These are phyloP conservation scores for Pseudonectria buxi DNA, from an alignment of 2,329 filamentous ascomycete genomes.

Conservation along the genomic window DNA sequence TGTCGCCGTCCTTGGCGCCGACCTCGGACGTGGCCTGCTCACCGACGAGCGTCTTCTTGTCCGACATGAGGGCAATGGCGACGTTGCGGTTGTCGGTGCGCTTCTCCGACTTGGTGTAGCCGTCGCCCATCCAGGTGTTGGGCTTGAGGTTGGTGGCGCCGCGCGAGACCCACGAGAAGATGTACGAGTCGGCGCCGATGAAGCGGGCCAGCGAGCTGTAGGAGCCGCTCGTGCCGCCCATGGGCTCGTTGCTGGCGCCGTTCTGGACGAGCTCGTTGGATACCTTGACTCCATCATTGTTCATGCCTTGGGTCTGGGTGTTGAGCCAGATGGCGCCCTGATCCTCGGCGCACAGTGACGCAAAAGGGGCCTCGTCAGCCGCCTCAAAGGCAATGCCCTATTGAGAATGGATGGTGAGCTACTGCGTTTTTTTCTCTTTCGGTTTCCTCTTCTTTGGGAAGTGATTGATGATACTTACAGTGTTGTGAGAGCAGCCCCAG, in stretches of 20 bases:
- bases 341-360: constrained; percentile 54
- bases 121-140: constrained; percentile 52
- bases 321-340: constrained; percentile 60
- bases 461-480: too few species aligned
- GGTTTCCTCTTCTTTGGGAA: too few species aligned
- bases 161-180: constrained; percentile 57
- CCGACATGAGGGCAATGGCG: constrained; percentile 48
- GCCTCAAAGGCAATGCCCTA: constrained; percentile 54
- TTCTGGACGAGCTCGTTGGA: constrained; percentile 58
- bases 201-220: constrained; percentile 53
- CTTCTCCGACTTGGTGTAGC: constrained; percentile 45
- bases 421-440: too few species aligned
- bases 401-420: too few species aligned
- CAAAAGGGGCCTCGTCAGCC: constrained; percentile 51
- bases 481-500: constrained; percentile 60
- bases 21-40: constrained; percentile 47
- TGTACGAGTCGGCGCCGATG: constrained; percentile 43
- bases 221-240: constrained; percentile 58
- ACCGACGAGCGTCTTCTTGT: constrained; percentile 51
- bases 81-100: constrained; percentile 54
- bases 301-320: constrained; percentile 52
- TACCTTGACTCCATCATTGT: constrained; percentile 46
- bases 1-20: constrained; percentile 46
- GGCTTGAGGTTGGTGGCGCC: constrained; percentile 47
- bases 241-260: constrained; percentile 49